A percentile compares a stretch with the other conserved stretches of the same genome.
These are phyloP conservation scores for Aspergillus unguis DNA, from an alignment of 2,329 filamentous ascomycete species.

Conservation along the genomic window DNA sequence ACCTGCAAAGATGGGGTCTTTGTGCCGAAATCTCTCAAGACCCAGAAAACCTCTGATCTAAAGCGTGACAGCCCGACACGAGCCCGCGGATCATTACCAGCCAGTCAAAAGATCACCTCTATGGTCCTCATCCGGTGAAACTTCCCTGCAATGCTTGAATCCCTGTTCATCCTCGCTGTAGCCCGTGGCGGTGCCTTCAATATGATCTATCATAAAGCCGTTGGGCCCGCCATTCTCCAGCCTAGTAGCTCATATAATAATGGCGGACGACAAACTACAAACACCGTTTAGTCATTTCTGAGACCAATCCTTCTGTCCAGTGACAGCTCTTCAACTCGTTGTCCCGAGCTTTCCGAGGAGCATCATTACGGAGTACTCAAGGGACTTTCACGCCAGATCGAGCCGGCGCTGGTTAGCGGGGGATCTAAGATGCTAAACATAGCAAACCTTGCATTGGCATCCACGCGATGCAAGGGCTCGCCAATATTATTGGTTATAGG, in stretches of 20 bases:
- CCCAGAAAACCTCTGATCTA: conserved; percentile 1
- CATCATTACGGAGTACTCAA: background rate
- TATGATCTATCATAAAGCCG: background rate
- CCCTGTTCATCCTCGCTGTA: conserved; percentile 13
- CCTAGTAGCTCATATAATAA: background rate
- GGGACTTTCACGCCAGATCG: conserved; percentile 8
- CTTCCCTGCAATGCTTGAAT: conserved; percentile 5
- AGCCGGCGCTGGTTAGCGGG: conserved; percentile 14
- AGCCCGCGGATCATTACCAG: conserved; percentile 2
- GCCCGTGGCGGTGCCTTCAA: conserved; percentile 15
- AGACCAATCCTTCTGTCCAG: background rate
- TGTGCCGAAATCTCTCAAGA: background rate
- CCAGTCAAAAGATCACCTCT: conserved; percentile 10
- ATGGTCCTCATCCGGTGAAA: conserved; percentile 8
- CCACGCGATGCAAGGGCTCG: conserved; percentile 13
- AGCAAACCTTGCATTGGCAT: conserved; percentile 23
- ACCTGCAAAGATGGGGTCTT: background rate
- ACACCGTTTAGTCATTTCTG: too few species aligned
- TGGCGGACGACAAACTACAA: too few species aligned
- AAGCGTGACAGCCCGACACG: conserved; percentile 11
- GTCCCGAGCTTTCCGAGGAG: conserved; percentile 1
- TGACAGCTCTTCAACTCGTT: background rate
- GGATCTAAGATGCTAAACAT: conserved; percentile 28
- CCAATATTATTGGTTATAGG: conserved; percentile 11
- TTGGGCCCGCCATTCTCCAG: background rate